Conservation (phyloP, 352 stramenopile species). For the Phytophthora cactorum region DNA sequence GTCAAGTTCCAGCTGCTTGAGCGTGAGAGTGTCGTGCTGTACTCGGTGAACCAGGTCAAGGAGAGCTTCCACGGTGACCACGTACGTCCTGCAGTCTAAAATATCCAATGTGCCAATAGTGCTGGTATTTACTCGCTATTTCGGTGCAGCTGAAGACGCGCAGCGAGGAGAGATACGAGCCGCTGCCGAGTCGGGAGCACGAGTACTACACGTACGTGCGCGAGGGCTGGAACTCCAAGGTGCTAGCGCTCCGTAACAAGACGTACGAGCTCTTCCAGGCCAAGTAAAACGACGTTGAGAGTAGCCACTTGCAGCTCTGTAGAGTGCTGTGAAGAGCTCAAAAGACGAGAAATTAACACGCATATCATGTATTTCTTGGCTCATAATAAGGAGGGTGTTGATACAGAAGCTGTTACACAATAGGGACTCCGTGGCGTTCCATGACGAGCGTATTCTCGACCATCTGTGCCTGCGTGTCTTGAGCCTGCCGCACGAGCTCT, state of each 20-base stretch:
- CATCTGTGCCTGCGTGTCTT: conserved; percentile 73
- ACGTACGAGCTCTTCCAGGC: conserved; percentile 57
- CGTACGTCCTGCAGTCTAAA: conserved; percentile 18
- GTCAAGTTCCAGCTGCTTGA: conserved; percentile 77
- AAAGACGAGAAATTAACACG: conserved; percentile 20
- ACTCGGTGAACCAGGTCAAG: conserved; percentile 68
- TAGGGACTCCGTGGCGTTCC: conserved; percentile 47
- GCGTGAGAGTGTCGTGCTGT: conserved; percentile 73
- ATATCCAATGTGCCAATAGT: not conserved
- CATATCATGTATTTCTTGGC: conserved; percentile 22
- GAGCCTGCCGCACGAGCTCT: conserved; percentile 70
- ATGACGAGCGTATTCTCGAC: conserved; percentile 65
- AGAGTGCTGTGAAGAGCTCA: conserved; percentile 8
- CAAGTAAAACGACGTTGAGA: conserved; percentile 26
- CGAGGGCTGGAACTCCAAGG: conserved; percentile 74
- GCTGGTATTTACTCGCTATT: conserved; percentile 1
- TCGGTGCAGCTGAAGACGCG: conserved; percentile 27
- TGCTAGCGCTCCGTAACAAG: conserved; percentile 67
- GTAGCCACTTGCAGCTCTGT: not conserved
- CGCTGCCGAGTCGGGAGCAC: conserved; percentile 73
- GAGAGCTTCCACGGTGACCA: conserved; percentile 55
- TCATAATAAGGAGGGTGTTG: conserved; percentile 3
- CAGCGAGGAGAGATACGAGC: conserved; percentile 61
- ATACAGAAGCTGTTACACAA: conserved; percentile 25
- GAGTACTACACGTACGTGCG: conserved; percentile 85